A percentile compares a stretch with the other conserved stretches of the same genome.
Conservation (phyloP, 1,139 yeast species). For the Yamadazyma membranifaciens region DNA sequence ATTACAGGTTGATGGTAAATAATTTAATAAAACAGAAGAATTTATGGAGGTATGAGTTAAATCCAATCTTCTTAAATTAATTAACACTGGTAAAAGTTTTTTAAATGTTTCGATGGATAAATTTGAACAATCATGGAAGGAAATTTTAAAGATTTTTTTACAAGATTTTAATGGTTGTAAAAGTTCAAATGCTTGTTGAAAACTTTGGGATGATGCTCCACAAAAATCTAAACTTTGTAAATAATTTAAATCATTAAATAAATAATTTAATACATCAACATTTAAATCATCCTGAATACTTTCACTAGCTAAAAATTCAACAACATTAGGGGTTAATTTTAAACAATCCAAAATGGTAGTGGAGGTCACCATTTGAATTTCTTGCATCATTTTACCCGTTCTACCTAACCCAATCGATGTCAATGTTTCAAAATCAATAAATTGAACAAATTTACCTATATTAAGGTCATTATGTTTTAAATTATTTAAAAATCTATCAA, state of each 20-base stretch:
- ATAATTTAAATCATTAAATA: constrained; percentile 59
- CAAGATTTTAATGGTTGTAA: constrained; percentile 20
- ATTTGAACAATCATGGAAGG: constrained; percentile 88
- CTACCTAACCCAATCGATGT: constrained; percentile 90
- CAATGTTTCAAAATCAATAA: constrained; percentile 83
- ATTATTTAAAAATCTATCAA: constrained; percentile 66
- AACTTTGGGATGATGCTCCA: constrained; percentile 72
- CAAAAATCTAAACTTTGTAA: constrained; percentile 81
- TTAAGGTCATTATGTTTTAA: constrained; percentile 41
- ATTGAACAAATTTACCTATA: constrained; percentile 66
- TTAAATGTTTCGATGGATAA: constrained; percentile 57
- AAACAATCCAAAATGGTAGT: constrained; percentile 66
- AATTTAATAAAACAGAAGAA: constrained; percentile 47
- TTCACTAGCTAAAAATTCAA: constrained; percentile 81
- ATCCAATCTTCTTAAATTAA: constrained; percentile 67
- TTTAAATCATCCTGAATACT: constrained; percentile 85
- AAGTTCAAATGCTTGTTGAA: constrained; percentile 60
- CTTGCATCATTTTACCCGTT: constrained; percentile 85
- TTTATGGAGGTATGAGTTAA: constrained; percentile 79
- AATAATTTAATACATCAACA: constrained; percentile 51
- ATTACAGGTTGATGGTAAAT: constrained; percentile 51
- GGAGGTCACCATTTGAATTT: constrained; percentile 86
- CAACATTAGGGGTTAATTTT: constrained; percentile 59
- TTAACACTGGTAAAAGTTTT: constrained; percentile 56
- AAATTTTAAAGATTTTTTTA: constrained; percentile 50